Evolutionary conservation across 1,284 basidiomycete genomes (phyloP), one percentile per base, ranked within the genome.

Genomic region (Flammula alnicola): DNA sequence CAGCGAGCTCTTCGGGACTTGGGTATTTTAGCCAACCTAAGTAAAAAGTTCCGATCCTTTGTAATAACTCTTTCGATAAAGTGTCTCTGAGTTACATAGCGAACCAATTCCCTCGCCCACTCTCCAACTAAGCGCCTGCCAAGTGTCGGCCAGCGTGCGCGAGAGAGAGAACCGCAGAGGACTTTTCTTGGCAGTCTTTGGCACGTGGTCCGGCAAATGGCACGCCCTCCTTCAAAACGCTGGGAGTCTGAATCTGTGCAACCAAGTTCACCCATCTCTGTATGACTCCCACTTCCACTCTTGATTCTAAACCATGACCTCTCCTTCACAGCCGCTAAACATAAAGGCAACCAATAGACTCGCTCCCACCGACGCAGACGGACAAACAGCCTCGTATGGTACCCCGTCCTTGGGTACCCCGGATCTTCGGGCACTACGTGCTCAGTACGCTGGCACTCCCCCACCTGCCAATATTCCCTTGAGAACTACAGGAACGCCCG

Each of bases 401-500:
- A 55, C 65, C 16, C 71, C 74, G 3, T 69, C 71, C 1, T 43
- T 67, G 8, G 78, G 78, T 39, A 81, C 82, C 11, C 79, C 82
- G 10, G 78, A 81, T 59, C 60, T 83, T 49, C 74, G 76, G 20
- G 71, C 70, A n/a, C 68, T 87, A n/a, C 79, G 86, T 10, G 81
- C 82, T 14, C 80, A 81, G 51, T 87, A 83, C 58, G 62, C 73
- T 12, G 74, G 83, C 27, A 85, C 84, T 4, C 81, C 86, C 20
- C 81, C 82, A 12, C 73, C 77, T 2, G 79, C 83, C 41, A 88
- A 88, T 64, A 82, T 88, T 44, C 85, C 86, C 25, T 70, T 67
- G 5, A 66, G 83, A 25, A 63, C 67, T 12, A 56, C 63, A 16
- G 47, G 36, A 3, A 59, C 54, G 7, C 56, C 59, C 14, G 54